Base-by-base conservation (phyloP, 768 basidiomycete genomes). In the Clavaria fumosa region DNA sequence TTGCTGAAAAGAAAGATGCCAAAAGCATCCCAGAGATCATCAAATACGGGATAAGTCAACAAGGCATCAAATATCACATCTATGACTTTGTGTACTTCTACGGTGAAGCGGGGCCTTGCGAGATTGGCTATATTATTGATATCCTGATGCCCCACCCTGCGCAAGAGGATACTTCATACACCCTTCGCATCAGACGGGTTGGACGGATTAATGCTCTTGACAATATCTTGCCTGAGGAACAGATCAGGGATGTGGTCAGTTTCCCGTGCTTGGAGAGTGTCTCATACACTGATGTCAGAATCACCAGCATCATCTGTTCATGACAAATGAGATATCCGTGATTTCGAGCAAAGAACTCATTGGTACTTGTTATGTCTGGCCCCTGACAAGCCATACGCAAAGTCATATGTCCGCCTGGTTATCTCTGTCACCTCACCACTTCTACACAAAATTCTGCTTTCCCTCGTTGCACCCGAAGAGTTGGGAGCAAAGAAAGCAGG, bases 31-130 rank as follows among this genome's bases (percentile, higher is more conserved):
- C n/a, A n/a, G n/a, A n/a, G n/a, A n/a, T n/a, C n/a, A n/a, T n/a
- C n/a, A n/a, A n/a, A n/a, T n/a, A n/a, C n/a, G 77, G 71, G 0
- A 41, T 80, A 18, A 52, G 59, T 0, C 72, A 60, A 47, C 54
- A 53, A 7, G 70, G 69, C 0, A 45, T 57, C 1, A 54, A 53
- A 0, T 84, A 75, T 43, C 83, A 86, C 38, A 34, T 59, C 0
- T 54, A 72, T 30, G 82, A 85, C 24, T 80, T 69, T 43, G 69
- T 72, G 4, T 56, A 75, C 4, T 66, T 75, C 48, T 56, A 50
- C 14, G 60, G 65, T 0, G 52, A 59, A 0, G 44, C 58, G 1
- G 75, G 75, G 0, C 68, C 72, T 1, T 75, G 69, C 3, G 47
- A 65, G 19, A 66, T 83, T 33, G 81, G 69, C 1, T 68, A 71